phyloP scores from a whole-genome alignment of 2,329 filamentous ascomycete species.

The Penicillium sclerotigenum region DNA sequence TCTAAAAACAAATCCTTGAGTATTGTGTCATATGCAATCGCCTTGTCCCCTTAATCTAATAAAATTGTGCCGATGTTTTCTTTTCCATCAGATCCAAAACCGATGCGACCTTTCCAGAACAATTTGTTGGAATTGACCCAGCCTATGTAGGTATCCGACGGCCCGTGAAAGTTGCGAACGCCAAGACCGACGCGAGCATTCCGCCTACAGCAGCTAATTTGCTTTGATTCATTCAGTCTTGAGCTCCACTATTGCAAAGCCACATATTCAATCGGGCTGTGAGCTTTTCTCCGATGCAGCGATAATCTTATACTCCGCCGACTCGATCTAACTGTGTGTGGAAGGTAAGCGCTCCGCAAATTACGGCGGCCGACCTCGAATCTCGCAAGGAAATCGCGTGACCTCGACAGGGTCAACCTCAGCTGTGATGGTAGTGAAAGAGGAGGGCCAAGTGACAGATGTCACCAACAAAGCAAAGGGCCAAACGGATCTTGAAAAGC shows the following conservation, averaged over 20 bases:
- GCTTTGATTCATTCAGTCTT: constrained; percentile 2
- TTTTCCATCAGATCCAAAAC: neutral
- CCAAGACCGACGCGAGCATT: constrained; percentile 27
- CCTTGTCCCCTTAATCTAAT: neutral
- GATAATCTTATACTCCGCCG: neutral
- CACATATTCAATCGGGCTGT: neutral
- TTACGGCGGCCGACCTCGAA: constrained; percentile 4
- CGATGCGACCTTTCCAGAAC: neutral
- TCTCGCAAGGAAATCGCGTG: constrained; percentile 5
- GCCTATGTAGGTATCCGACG: constrained; percentile 12
- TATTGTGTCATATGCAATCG: constrained; percentile 2
- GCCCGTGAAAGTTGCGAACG: constrained; percentile 21
- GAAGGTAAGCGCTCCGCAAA: neutral
- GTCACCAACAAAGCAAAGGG: constrained; percentile 16
- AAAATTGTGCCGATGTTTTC: neutral
- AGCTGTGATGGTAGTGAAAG: constrained; percentile 26
- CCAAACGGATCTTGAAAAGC: constrained; percentile 8
- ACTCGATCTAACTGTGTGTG: constrained; percentile 3
- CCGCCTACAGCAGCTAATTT: constrained; percentile 16
- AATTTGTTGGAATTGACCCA: neutral
- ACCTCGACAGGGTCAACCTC: constrained; percentile 12
- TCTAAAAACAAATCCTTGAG: constrained; percentile 9
- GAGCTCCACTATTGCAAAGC: constrained; percentile 1
- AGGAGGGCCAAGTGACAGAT: constrained; percentile 29
- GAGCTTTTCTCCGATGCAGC: constrained; percentile 4